phyloP scores from a whole-genome alignment of 352 stramenopile genomes.

The Pythium rishiriense region DNA sequence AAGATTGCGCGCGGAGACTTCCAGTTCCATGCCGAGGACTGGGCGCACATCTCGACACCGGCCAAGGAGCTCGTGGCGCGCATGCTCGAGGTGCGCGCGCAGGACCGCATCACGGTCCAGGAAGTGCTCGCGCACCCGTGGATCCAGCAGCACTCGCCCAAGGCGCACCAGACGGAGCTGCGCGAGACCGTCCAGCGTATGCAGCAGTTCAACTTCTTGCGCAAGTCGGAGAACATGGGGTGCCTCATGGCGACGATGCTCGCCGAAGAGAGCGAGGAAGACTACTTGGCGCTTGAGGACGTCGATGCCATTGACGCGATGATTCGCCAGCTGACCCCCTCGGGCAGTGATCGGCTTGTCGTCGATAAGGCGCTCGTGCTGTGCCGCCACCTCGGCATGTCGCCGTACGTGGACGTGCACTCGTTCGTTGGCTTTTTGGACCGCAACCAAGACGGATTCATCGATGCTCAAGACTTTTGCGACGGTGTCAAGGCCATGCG shows the following conservation, averaged over 20 bases:
- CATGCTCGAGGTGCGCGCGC: constrained; percentile 74
- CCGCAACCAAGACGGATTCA: constrained; percentile 68
- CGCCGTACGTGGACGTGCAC: constrained; percentile 62
- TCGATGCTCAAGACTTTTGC: constrained; percentile 72
- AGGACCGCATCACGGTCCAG: constrained; percentile 72
- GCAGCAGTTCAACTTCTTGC: constrained; percentile 78
- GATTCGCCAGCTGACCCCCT: constrained; percentile 62
- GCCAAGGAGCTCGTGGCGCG: constrained; percentile 69
- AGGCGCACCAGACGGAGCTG: constrained; percentile 33
- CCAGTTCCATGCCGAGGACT: constrained; percentile 66
- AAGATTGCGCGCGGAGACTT: constrained; percentile 79
- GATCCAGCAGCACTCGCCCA: constrained; percentile 37
- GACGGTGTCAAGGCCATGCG: constrained; percentile 58
- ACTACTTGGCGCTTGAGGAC: constrained; percentile 59
- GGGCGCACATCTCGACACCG: constrained; percentile 49
- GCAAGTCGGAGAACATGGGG: constrained; percentile 79
- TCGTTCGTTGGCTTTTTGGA: constrained; percentile 66
- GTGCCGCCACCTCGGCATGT: constrained; percentile 56
- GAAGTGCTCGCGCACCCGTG: constrained; percentile 66
- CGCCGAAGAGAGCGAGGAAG: constrained; percentile 47
- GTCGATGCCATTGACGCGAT: constrained; percentile 60
- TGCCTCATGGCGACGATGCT: constrained; percentile 64
- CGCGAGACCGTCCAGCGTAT: constrained; percentile 48
- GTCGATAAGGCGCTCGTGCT: constrained; percentile 54
- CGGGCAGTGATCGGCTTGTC: constrained; percentile 46